phyloP scores from a whole-genome alignment of 495 filamentous ascomycete genomes.

The Pseudevernia furfuracea region DNA sequence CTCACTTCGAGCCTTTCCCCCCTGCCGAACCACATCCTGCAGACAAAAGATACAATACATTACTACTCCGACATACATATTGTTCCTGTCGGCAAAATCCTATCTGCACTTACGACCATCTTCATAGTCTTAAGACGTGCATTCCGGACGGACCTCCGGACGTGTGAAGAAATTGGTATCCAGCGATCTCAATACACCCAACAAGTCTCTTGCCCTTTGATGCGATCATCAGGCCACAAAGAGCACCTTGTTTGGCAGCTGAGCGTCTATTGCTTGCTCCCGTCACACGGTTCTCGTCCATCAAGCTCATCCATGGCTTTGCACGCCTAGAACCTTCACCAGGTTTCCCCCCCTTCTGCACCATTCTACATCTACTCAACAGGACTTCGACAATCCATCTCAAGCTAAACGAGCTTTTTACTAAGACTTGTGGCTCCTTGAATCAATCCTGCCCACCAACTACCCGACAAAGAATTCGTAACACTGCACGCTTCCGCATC shows the following conservation, averaged over 20 bases:
- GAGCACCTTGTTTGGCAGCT: not conserved
- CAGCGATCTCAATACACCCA: not conserved
- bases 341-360: not conserved
- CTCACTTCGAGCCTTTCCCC: conserved; percentile 2
- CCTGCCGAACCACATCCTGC: not conserved
- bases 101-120: not conserved
- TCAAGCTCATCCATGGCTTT: conserved; percentile 10
- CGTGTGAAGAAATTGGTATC: not conserved
- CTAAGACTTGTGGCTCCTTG: conserved; percentile 23
- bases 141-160: not conserved
- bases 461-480: not conserved
- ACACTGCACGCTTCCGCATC: conserved; percentile 11
- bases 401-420: conserved; percentile 21
- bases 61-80: not conserved
- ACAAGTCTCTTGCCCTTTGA: not conserved
- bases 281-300: not conserved
- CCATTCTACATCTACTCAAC: not conserved
- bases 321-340: conserved; percentile 12
- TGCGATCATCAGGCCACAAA: not conserved
- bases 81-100: not conserved
- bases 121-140: not conserved
- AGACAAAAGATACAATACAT: not conserved
- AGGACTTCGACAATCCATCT: not conserved
- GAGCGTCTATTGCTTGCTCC: not conserved
- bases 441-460: not conserved